Percentiles rank a stretch among this genome's conserved stretches.
These are phyloP conservation scores for Geranomyces michiganensis DNA, from an alignment of 192 early-diverging fungal genomes.

Conservation along the genomic window DNA sequence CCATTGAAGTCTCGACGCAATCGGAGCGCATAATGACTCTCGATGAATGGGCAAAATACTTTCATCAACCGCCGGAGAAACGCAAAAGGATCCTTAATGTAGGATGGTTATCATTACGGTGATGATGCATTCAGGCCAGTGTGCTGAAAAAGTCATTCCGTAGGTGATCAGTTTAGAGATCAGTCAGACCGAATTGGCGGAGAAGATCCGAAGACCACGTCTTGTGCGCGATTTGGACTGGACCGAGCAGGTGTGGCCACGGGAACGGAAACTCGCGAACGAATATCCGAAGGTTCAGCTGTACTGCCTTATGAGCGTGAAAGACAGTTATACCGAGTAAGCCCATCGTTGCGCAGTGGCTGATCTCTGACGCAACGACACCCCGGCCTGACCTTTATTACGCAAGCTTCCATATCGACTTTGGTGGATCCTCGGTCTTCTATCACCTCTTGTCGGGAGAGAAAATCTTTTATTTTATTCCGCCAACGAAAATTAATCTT, in stretches of 20 bases:
- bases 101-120: neutral
- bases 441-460: conserved; percentile 86
- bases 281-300: conserved; percentile 87
- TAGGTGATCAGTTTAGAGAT: conserved; percentile 84
- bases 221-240: conserved; percentile 88
- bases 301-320: conserved; percentile 93
- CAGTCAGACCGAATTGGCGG: conserved; percentile 68
- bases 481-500: conserved; percentile 79
- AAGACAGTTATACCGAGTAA: conserved; percentile 87
- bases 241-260: conserved; percentile 87
- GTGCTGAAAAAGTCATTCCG: neutral
- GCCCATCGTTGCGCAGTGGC: neutral
- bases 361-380: neutral
- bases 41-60: conserved; percentile 84
- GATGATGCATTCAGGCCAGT: too few species aligned
- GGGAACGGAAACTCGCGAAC: conserved; percentile 51
- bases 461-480: conserved; percentile 89
- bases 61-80: conserved; percentile 53
- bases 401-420: conserved; percentile 73
- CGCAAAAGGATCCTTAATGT: conserved; percentile 79
- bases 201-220: conserved; percentile 69
- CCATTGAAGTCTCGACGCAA: conserved; percentile 92
- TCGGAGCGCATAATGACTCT: conserved; percentile 76
- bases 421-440: conserved; percentile 83
- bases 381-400: neutral